Evolutionary conservation across 306 rosid species (phyloP), one percentile per base, ranked within the genome.

Genomic region (Bauhinia variegata): DNA sequence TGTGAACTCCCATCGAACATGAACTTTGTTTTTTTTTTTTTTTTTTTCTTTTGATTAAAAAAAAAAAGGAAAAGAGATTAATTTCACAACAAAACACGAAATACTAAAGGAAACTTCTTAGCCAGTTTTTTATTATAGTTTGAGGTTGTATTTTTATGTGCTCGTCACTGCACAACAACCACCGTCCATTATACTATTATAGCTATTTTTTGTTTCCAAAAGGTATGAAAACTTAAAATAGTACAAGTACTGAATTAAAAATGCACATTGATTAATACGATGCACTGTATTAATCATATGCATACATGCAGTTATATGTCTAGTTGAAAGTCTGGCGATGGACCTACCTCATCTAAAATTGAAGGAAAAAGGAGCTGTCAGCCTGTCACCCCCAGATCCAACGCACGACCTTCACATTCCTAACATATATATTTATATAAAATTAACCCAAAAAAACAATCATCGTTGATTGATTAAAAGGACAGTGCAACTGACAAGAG

Each of bases 321-420:
- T 11, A 51, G 55, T 64, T 43, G 67, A 68, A 56, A 31, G 53
- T 56, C 33, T 14, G 34, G 61, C 13, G 43, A 59, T 19, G 82
- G 78, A 59, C 78, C 82, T 48, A 71, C 73, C 74, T 5, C 46
- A 51, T 50, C 63, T 61, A 56, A 50, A 52, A 68, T 55, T 63
- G 68, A 48, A 63, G 31, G 16, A 54, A 32, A 50, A 33, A 7
- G 75, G 47, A 63, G 76, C 63, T 68, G 65, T 41, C 69, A 68
- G 54, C 17, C 76, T 63, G 70, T 68, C 68, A 73, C 46, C 39
- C 28, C 60, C 12, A 69, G 74, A 69, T 64, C 83, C 77, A 79
- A 74, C 57, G 73, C 77, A 79, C 56, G 80, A 68, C 66, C 74
- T 64, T 58, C 80, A 64, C 77, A 64, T 51, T 64, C 51, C 49